Base-by-base conservation (phyloP, 2,329 filamentous ascomycete species). In the Xylariaceae sp. region DNA sequence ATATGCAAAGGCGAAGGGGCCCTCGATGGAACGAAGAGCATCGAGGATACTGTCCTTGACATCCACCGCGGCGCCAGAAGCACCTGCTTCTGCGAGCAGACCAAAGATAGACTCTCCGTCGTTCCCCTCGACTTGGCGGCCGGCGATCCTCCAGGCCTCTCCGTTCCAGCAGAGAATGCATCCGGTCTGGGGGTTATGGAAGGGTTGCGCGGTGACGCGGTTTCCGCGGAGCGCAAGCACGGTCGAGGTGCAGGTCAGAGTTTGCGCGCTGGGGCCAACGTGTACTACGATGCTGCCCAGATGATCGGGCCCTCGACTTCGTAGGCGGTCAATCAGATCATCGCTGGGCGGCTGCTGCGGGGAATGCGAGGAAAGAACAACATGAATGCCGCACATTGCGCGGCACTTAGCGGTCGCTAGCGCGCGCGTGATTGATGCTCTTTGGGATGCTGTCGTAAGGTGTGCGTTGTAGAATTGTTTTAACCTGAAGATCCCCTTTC, bases 111-210 rank as follows among this genome's bases (percentile, higher is more conserved):
- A 67, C 57, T 85, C 76, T 3, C 87, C 87, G 66, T 98, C 93
- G 61, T 95, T 96, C 46, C 82, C 86, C 5, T 60, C 47, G n/a
- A 95, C 72, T 1, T 64, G 58, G 8, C 75, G 57, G 25, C 74
- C 76, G 7, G 67, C 68, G 40, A 95, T 75, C 47, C 78, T 84
- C 93, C 93, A 98, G 1, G 90, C 92, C 64, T 98, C 93, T 35
- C 93, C 93, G 61, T 98, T 98, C 93, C 93, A 98, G 74, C 92
- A 97, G 2, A 98, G 74, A 1, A 88, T 72, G 1, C 85, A 88
- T 4, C 75, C 74, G 0, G 17, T 40, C n/a, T 56, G 52, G 3
- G 61, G 29, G 53, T 85, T 78, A 34, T 76, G 64, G 4, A 95
- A 76, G 2, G 93, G 93, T 64, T 97, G 93, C 25, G 69, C 63